Base-by-base conservation (phyloP, 805 yeast genomes). In the Suhomyces canberraensis region DNA sequence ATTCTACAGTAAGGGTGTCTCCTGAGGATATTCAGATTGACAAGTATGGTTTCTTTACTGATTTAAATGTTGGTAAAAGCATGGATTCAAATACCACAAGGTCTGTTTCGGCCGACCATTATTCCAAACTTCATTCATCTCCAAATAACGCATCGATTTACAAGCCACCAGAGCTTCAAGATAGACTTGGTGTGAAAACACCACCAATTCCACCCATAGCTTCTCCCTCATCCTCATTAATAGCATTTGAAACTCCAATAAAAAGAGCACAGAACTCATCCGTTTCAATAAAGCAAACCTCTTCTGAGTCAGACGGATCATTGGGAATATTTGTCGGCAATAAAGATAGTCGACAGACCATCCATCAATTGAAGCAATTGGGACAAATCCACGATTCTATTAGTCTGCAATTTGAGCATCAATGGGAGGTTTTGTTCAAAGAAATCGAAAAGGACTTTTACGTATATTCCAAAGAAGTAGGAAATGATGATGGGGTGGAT, bases 31-130 rank as follows among this genome's bases (percentile, higher is more conserved):
- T 30, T n/a, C 41, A 64, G 24, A 61, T 75, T 9, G 80, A 75
- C 50, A 58, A 68, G 43, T 75, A 66, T 51, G 81, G 81, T 1
- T 75, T 76, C 45, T 56, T 74, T 21, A 64, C 48, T 33, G 65
- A 52, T 35, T 35, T 39, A 22, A 37, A 42, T n/a, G 22, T 20
- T 20, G 13, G 9, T 8, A 24, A 5, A n/a, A n/a, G 26, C 14
- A 8, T n/a, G 5, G 26, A n/a, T 24, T 8, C 26, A 5, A 20
- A 20, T 20, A 20, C 22, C 9, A 7, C 22, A 20, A 9, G 9
- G 7, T 9, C 22, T 9, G 7, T 20, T 7, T 20, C 22, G 7
- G 8, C 7, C 9, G 7, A 7, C 7, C 8, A 20, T 20, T 20
- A 20, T 9, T 20, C 22, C 22, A n/a, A n/a, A n/a, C 14, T 24